These are phyloP conservation scores for Cucumis sativus DNA, from an alignment of 306 rosid species.

Conservation along the genomic window Cucumber_9930_V3 NC_026660.2:10427501-10428000, in stretches of 20 bases:
- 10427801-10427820: not conserved
- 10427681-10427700: too few species aligned
- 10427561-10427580: too few species aligned
- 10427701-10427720: too few species aligned
- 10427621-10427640: not conserved
- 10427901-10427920: not conserved
- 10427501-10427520: too few species aligned
- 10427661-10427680: too few species aligned
- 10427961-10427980: not conserved
- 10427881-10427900: not conserved
- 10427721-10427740: not conserved
- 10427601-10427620: not conserved
- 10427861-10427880: not conserved
- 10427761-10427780: not conserved
- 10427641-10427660: not conserved
- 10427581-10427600: not conserved
- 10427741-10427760: not conserved
- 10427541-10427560: too few species aligned
- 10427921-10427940: not conserved
- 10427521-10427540: too few species aligned
- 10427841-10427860: not conserved
- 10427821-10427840: not conserved
- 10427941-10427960: not conserved
- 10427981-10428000: not conserved
- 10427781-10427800: not conserved